Percentiles rank a stretch among this genome's conserved stretches.
phyloP scores from a whole-genome alignment of 2,329 filamentous ascomycete species.

The Claviceps maximensis region DNA sequence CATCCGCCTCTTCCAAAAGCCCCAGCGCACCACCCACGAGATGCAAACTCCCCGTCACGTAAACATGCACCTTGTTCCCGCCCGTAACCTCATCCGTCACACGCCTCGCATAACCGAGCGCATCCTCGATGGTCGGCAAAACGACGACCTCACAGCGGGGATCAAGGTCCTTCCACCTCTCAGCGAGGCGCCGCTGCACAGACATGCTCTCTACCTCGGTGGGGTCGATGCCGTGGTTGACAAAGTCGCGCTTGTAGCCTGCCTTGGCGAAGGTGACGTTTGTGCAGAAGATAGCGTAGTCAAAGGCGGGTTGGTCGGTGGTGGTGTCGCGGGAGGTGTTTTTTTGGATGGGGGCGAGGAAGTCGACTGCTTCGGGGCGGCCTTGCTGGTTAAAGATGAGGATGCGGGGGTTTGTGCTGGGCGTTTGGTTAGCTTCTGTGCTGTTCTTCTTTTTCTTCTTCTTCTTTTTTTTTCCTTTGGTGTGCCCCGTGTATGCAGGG shows the following conservation, averaged over 20 bases:
- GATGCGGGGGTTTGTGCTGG: constrained; percentile 27
- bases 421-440: not conserved
- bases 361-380: constrained; percentile 37
- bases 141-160: constrained; percentile 31
- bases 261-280: constrained; percentile 48
- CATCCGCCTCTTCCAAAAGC: constrained; percentile 34
- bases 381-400: constrained; percentile 86
- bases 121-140: constrained; percentile 41
- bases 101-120: constrained; percentile 32
- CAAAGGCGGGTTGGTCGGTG: constrained; percentile 34
- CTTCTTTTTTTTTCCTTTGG: too few relatives aligned
- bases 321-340: constrained; percentile 19
- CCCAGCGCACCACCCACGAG: constrained; percentile 43
- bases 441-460: not conserved
- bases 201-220: constrained; percentile 37
- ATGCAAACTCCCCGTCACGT: constrained; percentile 51
- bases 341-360: constrained; percentile 34
- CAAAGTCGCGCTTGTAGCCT: constrained; percentile 43
- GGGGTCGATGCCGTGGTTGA: constrained; percentile 41
- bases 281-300: constrained; percentile 69
- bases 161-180: constrained; percentile 36
- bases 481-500: not conserved
- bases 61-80: constrained; percentile 27
- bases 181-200: constrained; percentile 38
- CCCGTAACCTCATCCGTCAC: constrained; percentile 21